Evolutionary conservation across 768 basidiomycete species (phyloP).

Genomic region (Amanita pallidorosea): DNA sequence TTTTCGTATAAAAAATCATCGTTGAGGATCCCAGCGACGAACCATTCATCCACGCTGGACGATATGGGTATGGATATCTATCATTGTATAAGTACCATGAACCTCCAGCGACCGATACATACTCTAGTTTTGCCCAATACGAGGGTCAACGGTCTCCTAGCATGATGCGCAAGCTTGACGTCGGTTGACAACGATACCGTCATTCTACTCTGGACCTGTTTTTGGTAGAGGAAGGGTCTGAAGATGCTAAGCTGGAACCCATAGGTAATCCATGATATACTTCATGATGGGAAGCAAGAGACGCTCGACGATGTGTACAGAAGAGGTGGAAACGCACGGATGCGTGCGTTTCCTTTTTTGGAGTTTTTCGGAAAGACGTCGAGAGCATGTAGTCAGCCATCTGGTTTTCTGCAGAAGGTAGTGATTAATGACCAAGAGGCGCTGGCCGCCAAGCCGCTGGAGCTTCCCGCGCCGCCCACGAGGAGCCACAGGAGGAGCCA

Average conservation of each 20-base stretch:
- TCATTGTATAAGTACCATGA: slow-evolving; percentile 3
- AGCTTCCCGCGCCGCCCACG: too few species aligned
- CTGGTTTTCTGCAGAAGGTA: too few species aligned
- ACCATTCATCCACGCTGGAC: slow-evolving; percentile 77
- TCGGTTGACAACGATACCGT: slow-evolving; percentile 25
- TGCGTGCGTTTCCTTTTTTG: too few species aligned
- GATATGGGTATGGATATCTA: slow-evolving; percentile 85
- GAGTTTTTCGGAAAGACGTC: too few species aligned
- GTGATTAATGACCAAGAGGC: too few species aligned
- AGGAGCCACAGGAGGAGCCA: too few species aligned
- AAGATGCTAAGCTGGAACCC: slow-evolving; percentile 13
- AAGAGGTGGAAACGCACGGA: too few species aligned
- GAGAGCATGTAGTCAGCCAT: too few species aligned
- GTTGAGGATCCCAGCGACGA: slow-evolving; percentile 81
- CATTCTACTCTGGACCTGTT: slow-evolving; percentile 20
- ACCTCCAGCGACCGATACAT: slow-evolving; percentile 14
- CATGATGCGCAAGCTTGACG: slow-evolving; percentile 21
- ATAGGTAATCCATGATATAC: slow-evolving; percentile 25
- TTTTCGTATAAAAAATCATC: slow-evolving; percentile 76
- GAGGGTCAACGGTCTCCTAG: slow-evolving; percentile 40
- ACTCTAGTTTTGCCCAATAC: slow-evolving; percentile 42
- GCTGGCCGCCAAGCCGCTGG: too few species aligned
- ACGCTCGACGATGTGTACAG: too few species aligned
- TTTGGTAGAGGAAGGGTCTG: slow-evolving; percentile 11
- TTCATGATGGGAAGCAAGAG: too few species aligned